These are phyloP conservation scores for Isoetes taiwanensis DNA, from an alignment of 75 land plant genomes.

Conservation along the genomic window DNA sequence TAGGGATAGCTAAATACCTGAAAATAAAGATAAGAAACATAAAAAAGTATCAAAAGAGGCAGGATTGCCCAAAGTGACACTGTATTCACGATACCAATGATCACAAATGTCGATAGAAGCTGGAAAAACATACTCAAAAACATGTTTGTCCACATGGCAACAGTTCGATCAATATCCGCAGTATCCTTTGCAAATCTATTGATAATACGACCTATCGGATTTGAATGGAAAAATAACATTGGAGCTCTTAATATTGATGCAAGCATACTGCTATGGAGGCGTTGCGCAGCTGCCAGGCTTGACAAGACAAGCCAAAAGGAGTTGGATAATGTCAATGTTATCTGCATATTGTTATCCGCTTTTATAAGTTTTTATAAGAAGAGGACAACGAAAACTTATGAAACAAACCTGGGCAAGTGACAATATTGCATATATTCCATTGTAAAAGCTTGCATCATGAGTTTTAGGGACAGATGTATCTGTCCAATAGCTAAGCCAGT, in stretches of 20 bases:
- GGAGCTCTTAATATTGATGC: slow-evolving; percentile 76
- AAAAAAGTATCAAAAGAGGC: slow-evolving; percentile 82
- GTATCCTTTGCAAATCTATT: slow-evolving; percentile 95
- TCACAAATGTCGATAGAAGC: slow-evolving; percentile 82
- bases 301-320: slow-evolving; percentile 81
- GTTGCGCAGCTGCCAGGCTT: slow-evolving; percentile 73
- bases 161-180: slow-evolving; percentile 79
- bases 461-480: slow-evolving; percentile 25
- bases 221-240: slow-evolving; percentile 93
- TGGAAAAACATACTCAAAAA: slow-evolving; percentile 61
- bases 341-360: too few relatives aligned
- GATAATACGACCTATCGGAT: slow-evolving; percentile 89
- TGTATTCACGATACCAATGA: slow-evolving; percentile 91
- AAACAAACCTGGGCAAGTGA: slow-evolving; percentile 96
- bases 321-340: slow-evolving; percentile 52
- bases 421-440: slow-evolving; percentile 51
- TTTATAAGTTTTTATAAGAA: too few relatives aligned
- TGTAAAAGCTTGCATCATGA: slow-evolving; percentile 48
- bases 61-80: slow-evolving; percentile 93
- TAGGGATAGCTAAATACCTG: slow-evolving; percentile 37
- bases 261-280: slow-evolving; percentile 81
- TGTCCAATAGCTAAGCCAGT: slow-evolving; percentile 87
- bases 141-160: slow-evolving; percentile 58
- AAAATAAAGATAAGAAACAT: slow-evolving; percentile 70
- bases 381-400: too few relatives aligned